Percentiles rank a stretch among this genome's conserved stretches.
phyloP scores from a whole-genome alignment of 192 early-diverging fungal genomes.

The Rhizophlyctis rosea region DNA sequence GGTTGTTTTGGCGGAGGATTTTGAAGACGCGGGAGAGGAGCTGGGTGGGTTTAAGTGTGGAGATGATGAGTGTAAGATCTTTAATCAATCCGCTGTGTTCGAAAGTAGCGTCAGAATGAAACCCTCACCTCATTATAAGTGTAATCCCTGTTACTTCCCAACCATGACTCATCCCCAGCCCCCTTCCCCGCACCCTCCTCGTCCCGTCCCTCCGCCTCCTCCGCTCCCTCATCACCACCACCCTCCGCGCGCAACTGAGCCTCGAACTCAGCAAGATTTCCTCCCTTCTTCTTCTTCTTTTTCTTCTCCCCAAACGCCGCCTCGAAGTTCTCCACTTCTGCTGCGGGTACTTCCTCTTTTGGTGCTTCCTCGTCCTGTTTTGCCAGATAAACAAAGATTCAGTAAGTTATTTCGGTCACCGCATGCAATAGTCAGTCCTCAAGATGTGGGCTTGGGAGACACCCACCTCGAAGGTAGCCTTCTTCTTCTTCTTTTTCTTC shows the following conservation, averaged over 20 bases:
- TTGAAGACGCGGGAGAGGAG: slow-evolving; percentile 87
- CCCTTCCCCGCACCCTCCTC: slow-evolving; percentile 10
- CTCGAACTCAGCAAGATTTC: slow-evolving; percentile 77
- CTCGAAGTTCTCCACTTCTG: slow-evolving; percentile 35
- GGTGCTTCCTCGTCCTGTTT: slow-evolving; percentile 14
- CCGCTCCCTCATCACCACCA: slow-evolving; percentile 11
- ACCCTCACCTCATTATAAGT: slow-evolving; percentile 76
- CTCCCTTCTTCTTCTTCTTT: slow-evolving; percentile 72
- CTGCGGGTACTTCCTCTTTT: slow-evolving; percentile 42
- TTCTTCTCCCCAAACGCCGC: slow-evolving; percentile 69
- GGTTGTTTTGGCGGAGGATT: slow-evolving; percentile 89
- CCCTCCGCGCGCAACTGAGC: slow-evolving; percentile 44
- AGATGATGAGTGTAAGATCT: slow-evolving; percentile 1
- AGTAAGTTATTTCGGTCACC: slow-evolving; percentile 11
- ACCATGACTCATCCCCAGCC: slow-evolving; percentile 64
- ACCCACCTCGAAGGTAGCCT: slow-evolving; percentile 34
- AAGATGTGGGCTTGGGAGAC: too few relatives aligned
- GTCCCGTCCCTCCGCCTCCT: slow-evolving; percentile 26
- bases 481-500: slow-evolving; percentile 86
- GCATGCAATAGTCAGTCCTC: too few relatives aligned
- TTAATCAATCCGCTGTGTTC: slow-evolving; percentile 2
- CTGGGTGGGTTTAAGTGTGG: slow-evolving; percentile 33
- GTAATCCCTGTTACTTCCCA: slow-evolving; percentile 88
- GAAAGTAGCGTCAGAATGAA: slow-evolving; percentile 11
- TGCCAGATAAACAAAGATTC: slow-evolving; percentile 8